phyloP scores from a whole-genome alignment of 2,329 filamentous ascomycete genomes.

The Trichoderma atrobrunneum region DNA sequence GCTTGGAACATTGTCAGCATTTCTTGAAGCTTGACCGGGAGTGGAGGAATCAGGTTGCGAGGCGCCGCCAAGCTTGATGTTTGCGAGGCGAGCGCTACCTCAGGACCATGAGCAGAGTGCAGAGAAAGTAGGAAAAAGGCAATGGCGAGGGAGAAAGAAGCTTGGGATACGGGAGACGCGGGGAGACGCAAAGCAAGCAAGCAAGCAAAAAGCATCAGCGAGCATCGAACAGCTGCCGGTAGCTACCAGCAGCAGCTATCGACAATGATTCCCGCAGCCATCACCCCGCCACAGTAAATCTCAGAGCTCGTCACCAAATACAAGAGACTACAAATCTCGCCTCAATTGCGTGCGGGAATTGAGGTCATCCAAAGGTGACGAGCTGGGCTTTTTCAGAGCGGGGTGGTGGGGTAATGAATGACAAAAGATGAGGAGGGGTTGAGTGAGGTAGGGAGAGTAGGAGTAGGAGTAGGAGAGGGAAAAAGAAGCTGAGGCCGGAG shows the following conservation, averaged over 20 bases:
- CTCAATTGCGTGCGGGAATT: conserved; percentile 33
- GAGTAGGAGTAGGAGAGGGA: conserved; percentile 23
- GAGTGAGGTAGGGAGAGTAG: conserved; percentile 25
- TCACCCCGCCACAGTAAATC: not conserved
- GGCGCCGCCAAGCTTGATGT: conserved; percentile 67
- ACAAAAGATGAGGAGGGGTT: conserved; percentile 27
- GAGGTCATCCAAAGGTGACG: conserved; percentile 29
- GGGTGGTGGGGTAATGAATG: conserved; percentile 39
- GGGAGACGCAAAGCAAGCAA: not conserved
- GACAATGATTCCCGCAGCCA: not conserved
- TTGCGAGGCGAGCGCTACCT: conserved; percentile 69
- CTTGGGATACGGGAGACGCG: not conserved
- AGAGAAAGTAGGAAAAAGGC: conserved; percentile 20
- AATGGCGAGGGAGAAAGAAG: not conserved
- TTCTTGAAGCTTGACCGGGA: conserved; percentile 33
- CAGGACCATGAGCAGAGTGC: conserved; percentile 38
- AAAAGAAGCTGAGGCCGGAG: conserved; percentile 18
- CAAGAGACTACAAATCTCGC: conserved; percentile 26
- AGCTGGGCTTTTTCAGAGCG: conserved; percentile 30
- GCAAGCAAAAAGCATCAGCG: not conserved
- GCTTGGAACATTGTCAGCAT: conserved; percentile 62
- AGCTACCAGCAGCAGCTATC: not conserved
- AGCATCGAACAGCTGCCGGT: not conserved
- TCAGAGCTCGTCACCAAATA: conserved; percentile 16
- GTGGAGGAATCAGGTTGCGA: conserved; percentile 38